Base-by-base conservation (phyloP, 1,139 yeast genomes). In the Taphrina betulina region DNA sequence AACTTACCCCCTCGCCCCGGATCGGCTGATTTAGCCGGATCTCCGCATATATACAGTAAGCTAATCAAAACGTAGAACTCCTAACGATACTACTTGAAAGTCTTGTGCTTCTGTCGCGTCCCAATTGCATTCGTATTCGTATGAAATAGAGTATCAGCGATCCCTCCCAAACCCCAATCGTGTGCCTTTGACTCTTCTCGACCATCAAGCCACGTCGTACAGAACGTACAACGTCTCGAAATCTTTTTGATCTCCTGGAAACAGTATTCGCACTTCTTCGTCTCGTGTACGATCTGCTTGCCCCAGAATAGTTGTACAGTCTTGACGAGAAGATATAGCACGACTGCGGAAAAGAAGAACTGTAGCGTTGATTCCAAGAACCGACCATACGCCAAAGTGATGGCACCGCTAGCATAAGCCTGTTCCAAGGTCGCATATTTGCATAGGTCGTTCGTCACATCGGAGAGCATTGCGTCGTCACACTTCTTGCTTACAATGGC, bases 131-230 rank as follows among this genome's bases (percentile, higher is more conserved):
- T n/a, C n/a, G n/a, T n/a, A n/a, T n/a, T n/a, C n/a, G n/a, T n/a
- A n/a, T n/a, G n/a, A n/a, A n/a, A n/a, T n/a, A n/a, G n/a, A n/a
- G n/a, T n/a, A n/a, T n/a, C n/a, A n/a, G n/a, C n/a, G n/a, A n/a
- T n/a, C n/a, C n/a, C n/a, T n/a, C n/a, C n/a, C n/a, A n/a, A n/a
- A n/a, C n/a, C n/a, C n/a, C n/a, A 29, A 29, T 29, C 12, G n/a
- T n/a, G n/a, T n/a, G n/a, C n/a, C n/a, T n/a, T n/a, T n/a, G n/a
- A n/a, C 20, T 33, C 40, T 31, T 44, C 50, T 7, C 40, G 26
- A 5, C 40, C 50, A 33, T 44, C 40, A 28, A 44, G n/a, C 50
- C 50, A 44, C 2, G 40, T 33, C 20, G 50, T 44, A 20, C 50
- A 44, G 20, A 14, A 44, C 7, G 28, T 33, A 22, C 50, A 44